Percentiles rank a stretch among this genome's conserved stretches.
Conservation (phyloP, 2,329 filamentous ascomycete species). For the Colletotrichum falcatum region DNA sequence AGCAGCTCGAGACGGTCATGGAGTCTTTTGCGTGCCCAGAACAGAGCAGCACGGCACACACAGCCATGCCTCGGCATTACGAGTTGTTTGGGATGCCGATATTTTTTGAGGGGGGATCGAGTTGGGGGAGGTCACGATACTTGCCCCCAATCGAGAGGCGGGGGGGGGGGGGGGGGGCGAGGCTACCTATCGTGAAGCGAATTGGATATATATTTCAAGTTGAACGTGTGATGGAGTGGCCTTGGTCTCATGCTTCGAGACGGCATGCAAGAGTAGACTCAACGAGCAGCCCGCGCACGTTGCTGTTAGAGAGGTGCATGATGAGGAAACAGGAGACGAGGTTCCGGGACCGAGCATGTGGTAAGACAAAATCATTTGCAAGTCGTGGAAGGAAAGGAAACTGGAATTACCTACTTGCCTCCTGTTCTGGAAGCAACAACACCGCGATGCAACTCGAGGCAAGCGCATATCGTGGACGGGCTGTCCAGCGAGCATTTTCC, state of each 20-base stretch:
- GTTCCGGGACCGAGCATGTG: not conserved
- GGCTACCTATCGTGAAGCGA: not conserved
- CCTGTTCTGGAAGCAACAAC: not conserved
- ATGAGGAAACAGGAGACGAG: not conserved
- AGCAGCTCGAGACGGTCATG: constrained; percentile 7
- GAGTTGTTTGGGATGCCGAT: not conserved
- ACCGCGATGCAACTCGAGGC: not conserved
- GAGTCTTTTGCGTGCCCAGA: not conserved
- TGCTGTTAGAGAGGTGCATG: not conserved
- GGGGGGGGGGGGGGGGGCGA: not conserved
- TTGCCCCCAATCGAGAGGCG: not conserved
- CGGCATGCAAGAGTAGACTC: not conserved
- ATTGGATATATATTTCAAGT: not conserved
- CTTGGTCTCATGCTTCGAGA: constrained; percentile 6
- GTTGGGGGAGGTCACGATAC: not conserved
- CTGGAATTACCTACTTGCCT: not conserved
- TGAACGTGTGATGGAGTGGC: too few relatives aligned
- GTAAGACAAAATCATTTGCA: constrained; percentile 9
- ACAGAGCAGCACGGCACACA: not conserved
- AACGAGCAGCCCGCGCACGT: constrained; percentile 13
- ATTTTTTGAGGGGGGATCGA: not conserved
- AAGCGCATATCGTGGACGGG: not conserved
- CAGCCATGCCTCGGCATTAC: constrained; percentile 4
- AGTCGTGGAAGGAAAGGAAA: not conserved
- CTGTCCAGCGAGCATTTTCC: too few relatives aligned